Evolutionary conservation across 108 stramenopile species (phyloP), one percentile per base, ranked within the genome.

Genomic region (Parmales sp.): DNA sequence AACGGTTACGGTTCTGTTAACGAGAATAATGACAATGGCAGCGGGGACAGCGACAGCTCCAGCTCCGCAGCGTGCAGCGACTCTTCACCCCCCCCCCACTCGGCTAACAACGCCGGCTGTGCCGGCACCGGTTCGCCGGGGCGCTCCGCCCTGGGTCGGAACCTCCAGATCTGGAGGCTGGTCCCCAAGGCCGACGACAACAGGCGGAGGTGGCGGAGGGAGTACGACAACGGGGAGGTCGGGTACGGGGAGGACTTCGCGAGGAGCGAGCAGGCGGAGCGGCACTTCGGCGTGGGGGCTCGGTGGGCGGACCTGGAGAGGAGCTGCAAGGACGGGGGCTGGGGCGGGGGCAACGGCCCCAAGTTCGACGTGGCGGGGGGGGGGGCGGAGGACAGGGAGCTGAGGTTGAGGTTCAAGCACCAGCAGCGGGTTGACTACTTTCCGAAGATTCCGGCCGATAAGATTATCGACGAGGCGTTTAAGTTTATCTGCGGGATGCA

Each of bases 161-260:
- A 60, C 2, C 66, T 67, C 18, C 22, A 31, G 26, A 8, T 67
- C 22, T 68, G 45, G 31, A 68, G 51, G 50, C 1, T 68, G 37
- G 51, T 68, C 38, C 68, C 68, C 1, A 51, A 51, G 50, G 26
- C 41, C 1, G 1, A 22, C 23, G 68, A 68, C 38, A 5, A 48
- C 29, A 25, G 68, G 49, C 48, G 18, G 16, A 0, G 22, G 50
- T 68, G 68, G 68, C 48, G 50, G 16, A 25, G 38, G 0, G 68
- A 22, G 38, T 68, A 39, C 20, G 68, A 68, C 38, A 37, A 51
- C 45, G 20, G 41, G 8, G n/a, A 46, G 44, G 67, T 68, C 26
- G 16, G 16, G n/a, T 45, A 45, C 67, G 26, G 25, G 22, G 4
- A 16, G 31, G 67, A 68, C 34, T 68, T 68, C 26, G 25, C 20